phyloP scores from a whole-genome alignment of 1,284 basidiomycete species.

The Apiotrichum mycotoxinovorans region DNA sequence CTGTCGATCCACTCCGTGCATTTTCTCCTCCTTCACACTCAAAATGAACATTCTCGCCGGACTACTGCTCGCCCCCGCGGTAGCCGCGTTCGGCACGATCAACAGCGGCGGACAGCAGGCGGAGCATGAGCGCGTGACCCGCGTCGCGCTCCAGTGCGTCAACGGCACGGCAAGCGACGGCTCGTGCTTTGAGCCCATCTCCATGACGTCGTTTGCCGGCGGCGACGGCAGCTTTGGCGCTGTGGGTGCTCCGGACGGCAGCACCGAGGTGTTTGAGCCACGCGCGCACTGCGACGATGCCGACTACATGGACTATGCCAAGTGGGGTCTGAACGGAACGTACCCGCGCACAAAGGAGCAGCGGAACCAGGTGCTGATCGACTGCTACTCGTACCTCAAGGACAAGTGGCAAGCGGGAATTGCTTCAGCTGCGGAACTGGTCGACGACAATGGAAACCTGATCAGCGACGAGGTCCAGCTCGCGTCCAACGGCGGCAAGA shows the following conservation, averaged over 20 bases:
- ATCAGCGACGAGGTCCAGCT: not conserved
- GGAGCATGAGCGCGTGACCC: conserved; percentile 6
- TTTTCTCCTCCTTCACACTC: not conserved
- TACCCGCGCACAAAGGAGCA: conserved; percentile 1
- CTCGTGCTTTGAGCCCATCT: conserved; percentile 6
- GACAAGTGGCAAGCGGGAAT: not conserved
- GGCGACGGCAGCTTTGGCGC: conserved; percentile 7
- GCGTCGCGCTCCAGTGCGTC: conserved; percentile 2
- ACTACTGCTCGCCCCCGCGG: not conserved
- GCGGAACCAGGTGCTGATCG: not conserved
- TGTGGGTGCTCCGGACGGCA: conserved; percentile 4
- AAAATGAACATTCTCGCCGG: not conserved
- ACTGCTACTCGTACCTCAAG: conserved; percentile 4
- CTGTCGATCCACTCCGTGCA: no score
- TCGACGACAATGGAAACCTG: not conserved
- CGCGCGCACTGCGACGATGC: conserved; percentile 11
- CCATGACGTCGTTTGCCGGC: conserved; percentile 7
- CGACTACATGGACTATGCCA: conserved; percentile 9
- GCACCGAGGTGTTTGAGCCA: conserved; percentile 4
- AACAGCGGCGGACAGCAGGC: conserved; percentile 5
- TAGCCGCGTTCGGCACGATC: conserved; percentile 7
- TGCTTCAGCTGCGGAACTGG: not conserved
- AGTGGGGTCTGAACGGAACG: conserved; percentile 3
- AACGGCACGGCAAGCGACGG: not conserved
- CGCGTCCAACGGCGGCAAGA: not conserved